phyloP scores from a whole-genome alignment of 192 early-diverging fungal species.

The Podila clonocystis region DNA sequence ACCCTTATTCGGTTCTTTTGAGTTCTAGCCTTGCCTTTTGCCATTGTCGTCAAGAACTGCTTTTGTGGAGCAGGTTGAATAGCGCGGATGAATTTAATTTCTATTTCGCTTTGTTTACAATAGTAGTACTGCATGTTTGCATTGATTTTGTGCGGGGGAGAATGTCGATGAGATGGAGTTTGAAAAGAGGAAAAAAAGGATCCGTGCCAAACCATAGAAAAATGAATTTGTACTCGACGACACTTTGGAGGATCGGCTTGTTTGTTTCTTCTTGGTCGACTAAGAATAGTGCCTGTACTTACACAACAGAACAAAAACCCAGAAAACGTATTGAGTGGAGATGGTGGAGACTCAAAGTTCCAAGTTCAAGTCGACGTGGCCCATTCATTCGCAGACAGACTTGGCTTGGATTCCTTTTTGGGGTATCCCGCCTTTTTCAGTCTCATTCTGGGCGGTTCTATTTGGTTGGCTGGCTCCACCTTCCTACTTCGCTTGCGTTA shows the following conservation, averaged over 20 bases:
- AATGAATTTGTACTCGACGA: not conserved
- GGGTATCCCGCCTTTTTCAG: conserved; percentile 26
- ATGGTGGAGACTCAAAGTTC: not conserved
- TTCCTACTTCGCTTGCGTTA: too few species aligned
- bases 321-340: too few species aligned
- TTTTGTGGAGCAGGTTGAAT: too few species aligned
- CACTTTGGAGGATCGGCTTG: too few species aligned
- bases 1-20: too few species aligned
- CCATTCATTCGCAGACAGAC: not conserved
- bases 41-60: too few species aligned
- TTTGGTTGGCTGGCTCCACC: too few species aligned
- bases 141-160: too few species aligned
- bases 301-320: not conserved
- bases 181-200: conserved; percentile 15
- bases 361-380: not conserved
- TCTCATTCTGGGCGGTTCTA: not conserved
- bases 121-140: not conserved
- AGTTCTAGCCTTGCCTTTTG: too few species aligned
- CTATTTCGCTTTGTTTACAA: conserved; percentile 1
- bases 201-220: conserved; percentile 19
- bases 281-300: not conserved
- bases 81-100: too few species aligned
- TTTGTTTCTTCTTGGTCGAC: conserved; percentile 1
- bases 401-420: conserved; percentile 19
- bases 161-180: conserved; percentile 6